Percentiles rank a stretch among this genome's conserved stretches.
Evolutionary conservation across 2,329 filamentous ascomycete genomes (phyloP).

Genomic region (Chaetoscypha palmicola): DNA sequence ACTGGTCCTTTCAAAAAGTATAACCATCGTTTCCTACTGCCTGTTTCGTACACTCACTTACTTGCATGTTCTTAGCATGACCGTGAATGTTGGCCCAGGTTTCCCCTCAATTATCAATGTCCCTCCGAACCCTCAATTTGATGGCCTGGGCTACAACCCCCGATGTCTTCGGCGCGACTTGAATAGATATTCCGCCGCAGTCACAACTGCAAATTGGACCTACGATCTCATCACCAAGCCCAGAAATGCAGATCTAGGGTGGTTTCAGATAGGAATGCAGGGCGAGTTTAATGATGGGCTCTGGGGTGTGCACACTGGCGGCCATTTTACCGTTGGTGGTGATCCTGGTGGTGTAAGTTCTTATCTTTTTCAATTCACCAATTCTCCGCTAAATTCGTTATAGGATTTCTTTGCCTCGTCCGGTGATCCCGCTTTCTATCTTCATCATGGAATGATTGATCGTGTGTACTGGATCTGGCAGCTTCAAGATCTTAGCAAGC

Average conservation of each 20-base stretch:
- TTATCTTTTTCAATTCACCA: too few relatives aligned
- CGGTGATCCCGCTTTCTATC: conserved; percentile 1
- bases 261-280: conserved; percentile 41
- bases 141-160: conserved; percentile 33
- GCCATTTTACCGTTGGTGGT: conserved; percentile 38
- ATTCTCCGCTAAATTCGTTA: too few relatives aligned
- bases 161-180: conserved; percentile 37
- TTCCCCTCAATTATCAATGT: conserved; percentile 18
- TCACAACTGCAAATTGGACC: conserved; percentile 27
- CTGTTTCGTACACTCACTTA: not conserved
- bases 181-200: conserved; percentile 25
- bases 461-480: conserved; percentile 39
- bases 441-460: conserved; percentile 1
- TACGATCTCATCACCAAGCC: conserved; percentile 30
- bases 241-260: conserved; percentile 30
- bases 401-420: conserved; percentile 3
- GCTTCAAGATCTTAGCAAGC: conserved; percentile 36
- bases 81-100: conserved; percentile 42
- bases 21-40: not conserved
- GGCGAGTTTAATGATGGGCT: conserved; percentile 26
- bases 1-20: conserved; percentile 38
- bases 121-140: not conserved
- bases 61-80: conserved; percentile 7
- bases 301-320: conserved; percentile 33
- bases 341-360: conserved; percentile 22